Percentiles rank a stretch among this genome's conserved stretches.
These are phyloP conservation scores for Agaricus subrufescens DNA, from an alignment of 768 basidiomycete species.

Conservation along the genomic window DNA sequence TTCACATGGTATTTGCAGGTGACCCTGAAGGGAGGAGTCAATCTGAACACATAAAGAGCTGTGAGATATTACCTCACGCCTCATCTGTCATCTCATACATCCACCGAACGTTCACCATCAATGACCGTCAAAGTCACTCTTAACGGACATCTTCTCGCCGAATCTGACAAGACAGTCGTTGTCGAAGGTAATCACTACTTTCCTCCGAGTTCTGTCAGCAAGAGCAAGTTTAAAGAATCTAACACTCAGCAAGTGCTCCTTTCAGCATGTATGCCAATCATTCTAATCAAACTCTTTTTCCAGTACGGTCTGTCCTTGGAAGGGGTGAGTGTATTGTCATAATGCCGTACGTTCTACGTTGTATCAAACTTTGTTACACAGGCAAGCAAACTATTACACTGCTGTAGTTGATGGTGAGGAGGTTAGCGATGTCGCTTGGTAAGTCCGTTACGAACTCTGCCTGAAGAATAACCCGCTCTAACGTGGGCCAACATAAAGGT, in stretches of 20 bases:
- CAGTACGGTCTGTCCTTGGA: constrained; percentile 64
- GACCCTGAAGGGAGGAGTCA: too few species aligned
- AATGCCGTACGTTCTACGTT: too few species aligned
- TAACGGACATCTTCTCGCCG: constrained; percentile 50
- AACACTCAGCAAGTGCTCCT: constrained; percentile 30
- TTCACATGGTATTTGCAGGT: too few species aligned
- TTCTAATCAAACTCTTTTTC: background rate
- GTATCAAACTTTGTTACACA: background rate
- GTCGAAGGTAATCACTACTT: constrained; percentile 76
- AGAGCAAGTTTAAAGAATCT: constrained; percentile 43
- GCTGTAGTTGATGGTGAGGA: constrained; percentile 39
- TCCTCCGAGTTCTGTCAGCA: constrained; percentile 50
- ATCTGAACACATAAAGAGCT: too few species aligned
- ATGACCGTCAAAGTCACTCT: constrained; percentile 38
- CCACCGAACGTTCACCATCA: background rate
- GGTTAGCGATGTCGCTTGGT: constrained; percentile 67
- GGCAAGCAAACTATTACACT: constrained; percentile 68
- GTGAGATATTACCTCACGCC: too few species aligned
- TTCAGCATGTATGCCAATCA: background rate
- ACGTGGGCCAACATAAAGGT: constrained; percentile 41
- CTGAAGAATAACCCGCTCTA: background rate
- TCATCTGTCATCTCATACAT: background rate
- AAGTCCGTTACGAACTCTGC: constrained; percentile 14
- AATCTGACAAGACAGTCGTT: constrained; percentile 46
- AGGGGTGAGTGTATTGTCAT: constrained; percentile 44